Conservation (phyloP, 2,329 filamentous ascomycete genomes). For the Aspergillus sp. region DNA sequence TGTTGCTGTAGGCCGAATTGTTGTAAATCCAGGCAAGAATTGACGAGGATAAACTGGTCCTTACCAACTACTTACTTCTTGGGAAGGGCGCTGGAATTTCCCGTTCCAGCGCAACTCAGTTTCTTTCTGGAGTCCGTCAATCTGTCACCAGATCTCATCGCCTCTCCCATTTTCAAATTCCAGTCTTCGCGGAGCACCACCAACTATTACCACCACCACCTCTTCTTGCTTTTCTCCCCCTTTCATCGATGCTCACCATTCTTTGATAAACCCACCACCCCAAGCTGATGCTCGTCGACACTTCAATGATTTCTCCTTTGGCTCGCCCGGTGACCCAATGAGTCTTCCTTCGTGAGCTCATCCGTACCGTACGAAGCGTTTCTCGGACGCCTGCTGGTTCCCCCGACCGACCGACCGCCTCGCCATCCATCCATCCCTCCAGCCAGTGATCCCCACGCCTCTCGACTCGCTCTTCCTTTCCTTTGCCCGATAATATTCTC, state of each 20-base stretch:
- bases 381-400: neutral
- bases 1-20: too few species aligned
- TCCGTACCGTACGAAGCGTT: neutral
- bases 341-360: neutral
- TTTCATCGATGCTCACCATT: neutral
- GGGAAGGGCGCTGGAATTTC: neutral
- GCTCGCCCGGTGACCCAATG: constrained; percentile 1
- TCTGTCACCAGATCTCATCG: neutral
- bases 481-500: constrained; percentile 3
- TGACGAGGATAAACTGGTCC: too few species aligned
- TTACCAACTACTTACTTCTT: too few species aligned
- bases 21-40: too few species aligned
- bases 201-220: neutral
- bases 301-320: neutral
- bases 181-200: neutral
- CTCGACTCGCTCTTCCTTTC: constrained; percentile 11
- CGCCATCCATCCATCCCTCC: constrained; percentile 26
- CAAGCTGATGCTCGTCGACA: neutral
- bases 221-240: neutral
- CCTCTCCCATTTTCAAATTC: neutral
- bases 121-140: neutral
- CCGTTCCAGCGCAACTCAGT: neutral
- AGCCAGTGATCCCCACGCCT: constrained; percentile 12
- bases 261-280: neutral
- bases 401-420: constrained; percentile 31